These are phyloP conservation scores for Colletotrichum sp. DNA, from an alignment of 2,329 filamentous ascomycete genomes.

Conservation along the genomic window DNA sequence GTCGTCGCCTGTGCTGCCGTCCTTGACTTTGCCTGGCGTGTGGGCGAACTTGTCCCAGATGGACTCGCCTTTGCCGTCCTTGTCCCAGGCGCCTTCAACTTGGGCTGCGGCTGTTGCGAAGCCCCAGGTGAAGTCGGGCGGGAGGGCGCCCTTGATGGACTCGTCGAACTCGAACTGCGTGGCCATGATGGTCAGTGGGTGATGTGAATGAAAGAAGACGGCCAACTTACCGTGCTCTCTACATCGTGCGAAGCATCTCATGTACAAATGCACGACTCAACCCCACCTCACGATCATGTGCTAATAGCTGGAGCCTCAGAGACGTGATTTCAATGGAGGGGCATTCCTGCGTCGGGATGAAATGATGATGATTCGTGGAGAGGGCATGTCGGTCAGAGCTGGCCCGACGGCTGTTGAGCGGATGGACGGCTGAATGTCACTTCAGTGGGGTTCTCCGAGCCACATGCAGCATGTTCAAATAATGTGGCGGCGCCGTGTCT, in stretches of 20 bases:
- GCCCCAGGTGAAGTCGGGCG: slow-evolving; percentile 42
- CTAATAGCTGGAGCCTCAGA: background rate
- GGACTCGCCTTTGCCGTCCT: slow-evolving; percentile 44
- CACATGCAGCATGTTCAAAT: background rate
- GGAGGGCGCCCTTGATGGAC: slow-evolving; percentile 31
- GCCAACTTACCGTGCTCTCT: background rate
- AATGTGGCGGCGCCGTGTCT: background rate
- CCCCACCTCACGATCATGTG: slow-evolving; percentile 5
- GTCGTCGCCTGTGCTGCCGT: slow-evolving; percentile 43
- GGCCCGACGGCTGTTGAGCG: background rate
- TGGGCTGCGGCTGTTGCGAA: slow-evolving; percentile 46
- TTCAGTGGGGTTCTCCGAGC: background rate
- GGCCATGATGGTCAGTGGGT: slow-evolving; percentile 16
- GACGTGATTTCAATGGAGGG: background rate
- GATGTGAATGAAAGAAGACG: background rate
- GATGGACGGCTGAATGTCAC: background rate
- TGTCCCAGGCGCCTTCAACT: slow-evolving; percentile 46
- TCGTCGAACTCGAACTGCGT: slow-evolving; percentile 27
- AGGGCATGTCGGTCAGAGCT: background rate
- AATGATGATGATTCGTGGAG: slow-evolving; percentile 8
- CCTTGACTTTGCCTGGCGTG: slow-evolving; percentile 41
- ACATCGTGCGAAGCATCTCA: background rate
- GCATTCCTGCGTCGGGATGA: slow-evolving; percentile 7
- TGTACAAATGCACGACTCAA: background rate
- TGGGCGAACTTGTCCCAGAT: slow-evolving; percentile 47